A percentile compares a stretch with the other conserved stretches of the same genome.
Evolutionary conservation across 2,329 filamentous ascomycete genomes (phyloP).

Genomic region (Ascosphaera apis): DNA sequence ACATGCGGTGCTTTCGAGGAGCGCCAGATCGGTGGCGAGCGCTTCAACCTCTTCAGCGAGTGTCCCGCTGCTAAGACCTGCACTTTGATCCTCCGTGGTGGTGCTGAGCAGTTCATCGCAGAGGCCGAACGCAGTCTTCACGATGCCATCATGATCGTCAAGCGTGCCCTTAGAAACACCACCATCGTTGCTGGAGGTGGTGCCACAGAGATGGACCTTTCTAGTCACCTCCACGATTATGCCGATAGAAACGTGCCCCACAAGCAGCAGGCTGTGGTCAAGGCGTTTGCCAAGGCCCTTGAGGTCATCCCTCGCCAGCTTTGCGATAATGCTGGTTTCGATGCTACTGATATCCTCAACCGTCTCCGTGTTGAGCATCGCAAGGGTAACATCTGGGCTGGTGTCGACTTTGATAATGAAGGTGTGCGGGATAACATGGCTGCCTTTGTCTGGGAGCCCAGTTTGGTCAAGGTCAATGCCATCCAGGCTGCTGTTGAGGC

Average conservation of each 20-base stretch:
- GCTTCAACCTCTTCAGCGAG: slow-evolving; percentile 96
- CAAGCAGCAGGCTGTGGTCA: slow-evolving; percentile 96
- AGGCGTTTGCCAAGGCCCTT: slow-evolving; percentile 89
- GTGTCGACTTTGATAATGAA: slow-evolving; percentile 84
- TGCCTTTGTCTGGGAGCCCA: slow-evolving; percentile 92
- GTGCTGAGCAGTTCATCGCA: slow-evolving; percentile 96
- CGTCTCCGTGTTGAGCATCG: slow-evolving; percentile 87
- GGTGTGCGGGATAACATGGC: slow-evolving; percentile 87
- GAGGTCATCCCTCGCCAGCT: slow-evolving; percentile 92
- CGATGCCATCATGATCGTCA: slow-evolving; percentile 99
- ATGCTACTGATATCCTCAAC: slow-evolving; percentile 95
- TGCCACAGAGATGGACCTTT: slow-evolving; percentile 90
- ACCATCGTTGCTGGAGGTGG: slow-evolving; percentile 89
- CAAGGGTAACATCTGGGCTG: slow-evolving; percentile 80
- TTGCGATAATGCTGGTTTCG: slow-evolving; percentile 96
- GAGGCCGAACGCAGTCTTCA: slow-evolving; percentile 95
- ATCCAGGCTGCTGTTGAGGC: slow-evolving; percentile 92
- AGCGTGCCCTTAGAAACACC: slow-evolving; percentile 87
- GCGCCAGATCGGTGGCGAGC: slow-evolving; percentile 87
- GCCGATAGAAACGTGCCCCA: slow-evolving; percentile 80
- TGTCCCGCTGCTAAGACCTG: slow-evolving; percentile 93
- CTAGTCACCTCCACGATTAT: slow-evolving; percentile 74
- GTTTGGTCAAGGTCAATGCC: slow-evolving; percentile 88
- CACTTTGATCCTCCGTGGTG: slow-evolving; percentile 81
- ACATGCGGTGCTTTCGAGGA: slow-evolving; percentile 83